Evolutionary conservation across 2,329 filamentous ascomycete species (phyloP).

Genomic region (Aaosphaeria pasadenensis): DNA sequence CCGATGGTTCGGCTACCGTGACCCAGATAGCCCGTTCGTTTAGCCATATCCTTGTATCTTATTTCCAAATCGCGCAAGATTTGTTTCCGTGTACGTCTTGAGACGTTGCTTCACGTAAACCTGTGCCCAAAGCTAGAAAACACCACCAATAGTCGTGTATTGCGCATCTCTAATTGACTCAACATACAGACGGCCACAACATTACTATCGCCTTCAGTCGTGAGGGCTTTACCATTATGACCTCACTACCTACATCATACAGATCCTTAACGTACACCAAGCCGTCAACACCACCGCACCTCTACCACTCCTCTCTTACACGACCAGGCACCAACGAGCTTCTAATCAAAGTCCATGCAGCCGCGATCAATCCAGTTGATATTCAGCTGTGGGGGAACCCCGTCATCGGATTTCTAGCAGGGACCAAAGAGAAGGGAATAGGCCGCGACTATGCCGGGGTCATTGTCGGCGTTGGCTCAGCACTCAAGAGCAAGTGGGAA

Average conservation of each 20-base stretch:
- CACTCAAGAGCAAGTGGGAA: slow-evolving; percentile 15
- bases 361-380: slow-evolving; percentile 47
- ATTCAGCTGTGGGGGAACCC: slow-evolving; percentile 34
- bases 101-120: too few relatives aligned
- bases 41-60: too few relatives aligned
- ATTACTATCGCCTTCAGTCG: too few relatives aligned
- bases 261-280: slow-evolving; percentile 24
- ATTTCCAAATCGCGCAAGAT: too few relatives aligned
- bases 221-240: background rate
- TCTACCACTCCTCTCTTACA: slow-evolving; percentile 15
- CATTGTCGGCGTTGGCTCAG: slow-evolving; percentile 30
- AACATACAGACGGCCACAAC: too few relatives aligned
- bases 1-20: too few relatives aligned
- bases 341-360: slow-evolving; percentile 42
- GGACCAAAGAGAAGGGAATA: slow-evolving; percentile 33
- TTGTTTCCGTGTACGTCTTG: too few relatives aligned
- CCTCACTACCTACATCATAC: slow-evolving; percentile 16
- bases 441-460: slow-evolving; percentile 47
- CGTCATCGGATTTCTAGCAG: slow-evolving; percentile 23
- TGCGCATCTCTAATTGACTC: too few relatives aligned
- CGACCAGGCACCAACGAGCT: slow-evolving; percentile 16
- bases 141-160: too few relatives aligned
- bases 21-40: too few relatives aligned
- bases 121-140: too few relatives aligned
- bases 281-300: slow-evolving; percentile 19